These are phyloP conservation scores for Tetrapisispora phaffii DNA, from an alignment of 805 yeast genomes.

Conservation along the genomic window DNA sequence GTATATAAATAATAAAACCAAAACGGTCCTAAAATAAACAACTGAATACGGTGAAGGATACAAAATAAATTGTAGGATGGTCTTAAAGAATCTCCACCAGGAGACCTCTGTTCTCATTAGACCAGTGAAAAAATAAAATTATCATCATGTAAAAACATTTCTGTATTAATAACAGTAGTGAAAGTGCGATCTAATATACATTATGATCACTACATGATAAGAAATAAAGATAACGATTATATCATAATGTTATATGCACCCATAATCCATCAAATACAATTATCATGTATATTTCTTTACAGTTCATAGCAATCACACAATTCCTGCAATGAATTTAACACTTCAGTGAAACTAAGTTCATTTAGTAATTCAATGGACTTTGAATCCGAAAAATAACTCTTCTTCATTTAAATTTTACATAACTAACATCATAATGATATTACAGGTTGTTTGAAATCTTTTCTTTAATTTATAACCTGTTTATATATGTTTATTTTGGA, in stretches of 20 bases:
- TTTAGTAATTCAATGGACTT: no score
- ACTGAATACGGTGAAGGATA: conserved; percentile 6
- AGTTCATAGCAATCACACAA: background rate
- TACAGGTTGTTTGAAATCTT: no score
- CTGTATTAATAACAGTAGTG: background rate
- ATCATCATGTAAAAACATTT: conserved; percentile 22
- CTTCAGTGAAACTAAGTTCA: no score
- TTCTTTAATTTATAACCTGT: background rate
- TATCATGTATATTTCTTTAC: background rate
- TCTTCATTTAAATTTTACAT: no score
- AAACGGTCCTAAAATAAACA: conserved; percentile 13
- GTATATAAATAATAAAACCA: conserved; percentile 9
- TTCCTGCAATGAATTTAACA: background rate
- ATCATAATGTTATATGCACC: background rate
- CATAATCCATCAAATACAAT: background rate
- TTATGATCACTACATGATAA: background rate
- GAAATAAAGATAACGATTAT: background rate
- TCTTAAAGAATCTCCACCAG: conserved; percentile 13
- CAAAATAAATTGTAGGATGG: conserved; percentile 11
- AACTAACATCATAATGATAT: no score
- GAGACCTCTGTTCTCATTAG: conserved; percentile 25
- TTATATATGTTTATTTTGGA: background rate
- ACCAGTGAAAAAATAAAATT: conserved; percentile 22
- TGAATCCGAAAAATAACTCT: no score
- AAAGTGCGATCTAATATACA: no score